These are phyloP conservation scores for Globisporangium splendens DNA, from an alignment of 352 stramenopile species.

Conservation along the genomic window DNA sequence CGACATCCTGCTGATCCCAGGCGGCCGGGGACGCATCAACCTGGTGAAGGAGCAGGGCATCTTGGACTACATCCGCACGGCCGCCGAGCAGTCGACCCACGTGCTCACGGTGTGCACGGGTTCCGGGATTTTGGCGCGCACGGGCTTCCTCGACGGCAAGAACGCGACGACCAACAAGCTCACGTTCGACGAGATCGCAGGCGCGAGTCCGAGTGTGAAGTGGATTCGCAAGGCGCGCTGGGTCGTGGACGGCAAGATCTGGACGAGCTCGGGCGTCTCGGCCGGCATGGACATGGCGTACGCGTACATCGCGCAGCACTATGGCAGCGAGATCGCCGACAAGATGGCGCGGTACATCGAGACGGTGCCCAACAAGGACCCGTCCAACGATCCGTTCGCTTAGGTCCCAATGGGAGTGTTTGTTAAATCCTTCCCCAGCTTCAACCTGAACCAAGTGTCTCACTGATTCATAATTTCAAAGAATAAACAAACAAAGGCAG, in stretches of 20 bases:
- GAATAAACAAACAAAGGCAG: neutral
- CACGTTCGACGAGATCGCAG: constrained; percentile 17
- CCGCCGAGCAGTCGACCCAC: constrained; percentile 7
- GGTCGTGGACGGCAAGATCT: constrained; percentile 38
- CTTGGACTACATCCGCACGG: constrained; percentile 15
- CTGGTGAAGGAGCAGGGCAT: constrained; percentile 16
- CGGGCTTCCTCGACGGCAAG: constrained; percentile 25
- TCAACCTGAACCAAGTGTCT: neutral
- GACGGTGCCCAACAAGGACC: constrained; percentile 19
- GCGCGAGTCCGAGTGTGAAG: constrained; percentile 11
- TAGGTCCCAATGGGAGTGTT: too few relatives aligned
- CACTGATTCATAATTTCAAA: neutral
- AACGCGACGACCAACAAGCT: constrained; percentile 28
- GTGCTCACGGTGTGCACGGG: constrained; percentile 28
- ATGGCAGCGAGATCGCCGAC: constrained; percentile 13
- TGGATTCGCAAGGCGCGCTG: constrained; percentile 29
- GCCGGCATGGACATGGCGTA: constrained; percentile 37
- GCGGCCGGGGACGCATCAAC: constrained; percentile 9
- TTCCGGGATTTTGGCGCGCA: constrained; percentile 20
- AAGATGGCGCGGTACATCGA: constrained; percentile 18
- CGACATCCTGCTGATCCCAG: constrained; percentile 20
- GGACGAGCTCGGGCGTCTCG: constrained; percentile 28
- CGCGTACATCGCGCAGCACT: constrained; percentile 17
- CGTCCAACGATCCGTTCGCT: constrained; percentile 20
- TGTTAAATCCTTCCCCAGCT: too few relatives aligned